Percentiles rank a stretch among this genome's conserved stretches.
Evolutionary conservation across 2,329 filamentous ascomycete species (phyloP).

Genomic region (Fusarium liriodendri): DNA sequence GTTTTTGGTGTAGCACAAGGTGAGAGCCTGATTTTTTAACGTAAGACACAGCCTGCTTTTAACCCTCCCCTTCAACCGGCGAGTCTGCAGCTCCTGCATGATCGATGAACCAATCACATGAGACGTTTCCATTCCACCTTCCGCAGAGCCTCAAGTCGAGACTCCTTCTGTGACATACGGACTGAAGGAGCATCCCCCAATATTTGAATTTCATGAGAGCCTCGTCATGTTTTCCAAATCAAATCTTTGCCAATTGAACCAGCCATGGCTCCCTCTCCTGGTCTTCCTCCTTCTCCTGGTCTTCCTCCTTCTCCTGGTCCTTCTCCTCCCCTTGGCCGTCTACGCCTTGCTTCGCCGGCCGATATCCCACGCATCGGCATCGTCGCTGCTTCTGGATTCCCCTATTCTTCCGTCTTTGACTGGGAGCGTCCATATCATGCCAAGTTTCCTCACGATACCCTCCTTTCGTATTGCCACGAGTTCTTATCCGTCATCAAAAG

Average conservation of each 20-base stretch:
- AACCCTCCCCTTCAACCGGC: not conserved
- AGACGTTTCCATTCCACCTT: not conserved
- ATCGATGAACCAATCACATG: not conserved
- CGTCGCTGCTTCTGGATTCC: conserved; percentile 1
- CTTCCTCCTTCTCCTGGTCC: not conserved
- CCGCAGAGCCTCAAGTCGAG: not conserved
- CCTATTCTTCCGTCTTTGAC: not conserved
- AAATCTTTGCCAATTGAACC: not conserved
- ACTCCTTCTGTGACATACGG: not conserved
- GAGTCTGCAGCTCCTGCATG: not conserved
- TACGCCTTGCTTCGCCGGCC: not conserved
- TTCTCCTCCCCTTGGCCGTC: not conserved
- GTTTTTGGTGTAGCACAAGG: not conserved
- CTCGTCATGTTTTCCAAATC: not conserved
- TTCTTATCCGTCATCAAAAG: not conserved
- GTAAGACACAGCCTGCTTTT: not conserved
- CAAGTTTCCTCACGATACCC: conserved; percentile 2
- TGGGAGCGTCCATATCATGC: conserved; percentile 7
- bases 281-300: not conserved
- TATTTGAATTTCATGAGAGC: not conserved
- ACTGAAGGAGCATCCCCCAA: not conserved
- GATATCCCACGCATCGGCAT: conserved; percentile 5
- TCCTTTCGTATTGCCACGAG: not conserved
- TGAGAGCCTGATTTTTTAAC: too few relatives aligned
- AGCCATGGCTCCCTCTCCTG: not conserved